phyloP scores from a whole-genome alignment of 1,284 basidiomycete genomes.

The Hypsizygus ulmarius region DNA sequence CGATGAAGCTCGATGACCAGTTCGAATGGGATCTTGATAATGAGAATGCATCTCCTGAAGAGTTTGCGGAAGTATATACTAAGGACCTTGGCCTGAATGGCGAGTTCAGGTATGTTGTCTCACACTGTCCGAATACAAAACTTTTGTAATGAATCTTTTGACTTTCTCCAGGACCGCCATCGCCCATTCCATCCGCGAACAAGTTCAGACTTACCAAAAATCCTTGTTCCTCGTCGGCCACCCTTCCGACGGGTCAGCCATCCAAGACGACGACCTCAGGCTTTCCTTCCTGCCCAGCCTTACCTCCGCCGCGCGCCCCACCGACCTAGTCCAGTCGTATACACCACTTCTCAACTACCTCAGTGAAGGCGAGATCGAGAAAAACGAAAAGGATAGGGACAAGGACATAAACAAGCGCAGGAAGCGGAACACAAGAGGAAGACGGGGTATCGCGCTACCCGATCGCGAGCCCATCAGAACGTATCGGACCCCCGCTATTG shows the following conservation, averaged over 20 bases:
- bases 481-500: conserved; percentile 83
- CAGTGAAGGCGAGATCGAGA: conserved; percentile 84
- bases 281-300: conserved; percentile 85
- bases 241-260: conserved; percentile 72
- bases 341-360: conserved; percentile 90
- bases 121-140: neutral
- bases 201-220: conserved; percentile 89
- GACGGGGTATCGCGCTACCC: conserved; percentile 86
- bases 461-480: conserved; percentile 94
- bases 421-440: conserved; percentile 85
- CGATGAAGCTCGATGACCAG: conserved; percentile 92
- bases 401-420: conserved; percentile 84
- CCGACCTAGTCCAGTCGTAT: conserved; percentile 74
- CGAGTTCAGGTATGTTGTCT: conserved; percentile 80
- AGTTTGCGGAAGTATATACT: conserved; percentile 87
- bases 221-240: conserved; percentile 92
- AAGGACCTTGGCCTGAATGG: conserved; percentile 88
- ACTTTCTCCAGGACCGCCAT: conserved; percentile 77
- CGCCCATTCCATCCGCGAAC: conserved; percentile 94
- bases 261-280: conserved; percentile 92
- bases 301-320: conserved; percentile 63
- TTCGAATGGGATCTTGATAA: conserved; percentile 98
- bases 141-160: conserved; percentile 11
- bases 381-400: conserved; percentile 90
- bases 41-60: conserved; percentile 79